Evolutionary conservation across 495 filamentous ascomycete species (phyloP), one percentile per base, ranked within the genome.

Genomic region (Trichoderma asperelloides): DNA sequence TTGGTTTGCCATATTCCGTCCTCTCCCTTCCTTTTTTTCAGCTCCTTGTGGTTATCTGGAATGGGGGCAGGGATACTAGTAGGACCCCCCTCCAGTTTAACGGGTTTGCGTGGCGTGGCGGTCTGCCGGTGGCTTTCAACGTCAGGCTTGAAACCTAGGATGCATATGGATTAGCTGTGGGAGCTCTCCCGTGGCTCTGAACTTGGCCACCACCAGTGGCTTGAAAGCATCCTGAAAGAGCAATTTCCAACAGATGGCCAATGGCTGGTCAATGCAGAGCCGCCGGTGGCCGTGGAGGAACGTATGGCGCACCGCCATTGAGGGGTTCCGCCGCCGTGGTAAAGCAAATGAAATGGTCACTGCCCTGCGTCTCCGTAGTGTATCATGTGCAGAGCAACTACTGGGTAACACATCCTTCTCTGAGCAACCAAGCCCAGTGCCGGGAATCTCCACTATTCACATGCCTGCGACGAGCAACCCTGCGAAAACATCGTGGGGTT

Each of bases 91-190:
- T 21, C 55, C 55, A 60, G 4, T 30, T 30, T 28, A 18, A 9
- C 55, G 55, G 55, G 55, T 28, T 15, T 28, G 9, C 55, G 55
- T 60, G 55, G 55, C 55, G 23, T 9, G 27, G 55, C 55, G 16
- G 55, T 60, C 55, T 60, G 55, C 23, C 55, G 25, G 55, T 60
- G 55, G 55, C 55, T 60, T 60, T 60, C 25, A 18, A 30, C 25
- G 23, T 25, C 55, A 60, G 55, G 55, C 55, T 28, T 28, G 55
- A 60, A 60, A 16, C 55, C 55, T 60, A 60, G 55, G 16, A 18
- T 60, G 27, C 23, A 60, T 60, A 3, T 18, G 55, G 55, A 60
- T 28, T 60, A 60, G 55, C 55, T 23, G 16, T 21, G 47, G 47
- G 47, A 51, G 47, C 47, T 51, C 47, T 51, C 47, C 47, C 47